A percentile compares a stretch with the other conserved stretches of the same genome.
phyloP scores from a whole-genome alignment of 106 monocot species.

The Platanthera zijinensis region DNA sequence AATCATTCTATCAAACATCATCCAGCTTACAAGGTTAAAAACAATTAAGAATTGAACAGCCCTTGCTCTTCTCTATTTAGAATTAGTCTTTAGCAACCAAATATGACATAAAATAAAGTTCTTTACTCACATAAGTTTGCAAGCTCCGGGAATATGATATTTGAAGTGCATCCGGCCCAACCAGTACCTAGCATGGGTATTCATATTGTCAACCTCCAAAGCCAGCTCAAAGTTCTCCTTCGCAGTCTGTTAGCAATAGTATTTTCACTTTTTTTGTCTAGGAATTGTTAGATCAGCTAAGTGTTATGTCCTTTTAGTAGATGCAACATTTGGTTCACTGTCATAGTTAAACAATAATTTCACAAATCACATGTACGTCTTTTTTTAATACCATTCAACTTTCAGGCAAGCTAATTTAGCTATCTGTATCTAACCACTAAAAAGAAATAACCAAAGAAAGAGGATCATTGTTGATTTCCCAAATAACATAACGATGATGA shows the following conservation, averaged over 20 bases:
- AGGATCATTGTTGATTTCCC: no score
- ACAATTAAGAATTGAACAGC: neutral
- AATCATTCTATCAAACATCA: neutral
- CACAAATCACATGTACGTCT: no score
- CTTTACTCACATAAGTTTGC: conserved; percentile 57
- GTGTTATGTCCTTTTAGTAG: no score
- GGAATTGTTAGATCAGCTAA: no score
- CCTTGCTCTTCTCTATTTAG: neutral
- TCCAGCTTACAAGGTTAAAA: neutral
- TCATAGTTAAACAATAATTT: no score
- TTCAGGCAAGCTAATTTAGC: no score
- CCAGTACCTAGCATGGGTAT: conserved; percentile 94
- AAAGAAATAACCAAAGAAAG: no score
- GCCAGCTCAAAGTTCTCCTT: conserved; percentile 99
- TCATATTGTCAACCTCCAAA: conserved; percentile 85
- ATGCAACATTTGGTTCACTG: no score
- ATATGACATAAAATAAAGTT: neutral
- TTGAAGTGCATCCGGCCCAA: conserved; percentile 90
- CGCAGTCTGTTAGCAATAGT: conserved; percentile 33
- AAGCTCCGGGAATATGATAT: conserved; percentile 92
- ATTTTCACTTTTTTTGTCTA: neutral
- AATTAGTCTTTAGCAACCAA: neutral
- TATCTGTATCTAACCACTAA: no score
- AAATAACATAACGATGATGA: no score
- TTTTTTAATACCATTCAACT: no score